A percentile compares a stretch with the other conserved stretches of the same genome.
phyloP scores from a whole-genome alignment of 305 asterid genomes.

The Rubia occidens region DNA sequence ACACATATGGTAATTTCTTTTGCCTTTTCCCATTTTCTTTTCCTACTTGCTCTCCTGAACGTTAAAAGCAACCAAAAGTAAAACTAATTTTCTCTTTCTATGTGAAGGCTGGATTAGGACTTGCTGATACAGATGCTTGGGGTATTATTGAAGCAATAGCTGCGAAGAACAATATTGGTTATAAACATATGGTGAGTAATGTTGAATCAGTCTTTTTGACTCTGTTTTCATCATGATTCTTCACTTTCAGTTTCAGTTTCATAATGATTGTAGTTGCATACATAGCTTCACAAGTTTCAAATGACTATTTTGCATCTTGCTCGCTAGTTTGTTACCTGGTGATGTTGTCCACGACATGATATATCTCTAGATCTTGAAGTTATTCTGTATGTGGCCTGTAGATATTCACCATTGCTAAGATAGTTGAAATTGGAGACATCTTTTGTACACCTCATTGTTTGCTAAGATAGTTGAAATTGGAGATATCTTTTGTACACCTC shows the following conservation, averaged over 20 bases:
- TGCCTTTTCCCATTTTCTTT: background rate
- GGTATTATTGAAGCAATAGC: constrained; percentile 83
- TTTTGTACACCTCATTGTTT: constrained; percentile 4
- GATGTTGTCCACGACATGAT: background rate
- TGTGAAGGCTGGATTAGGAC: constrained; percentile 78
- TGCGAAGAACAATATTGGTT: constrained; percentile 78
- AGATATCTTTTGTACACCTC: constrained; percentile 3
- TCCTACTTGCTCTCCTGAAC: background rate
- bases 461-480: too few relatives aligned
- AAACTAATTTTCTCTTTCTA: constrained; percentile 24
- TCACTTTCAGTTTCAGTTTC: background rate
- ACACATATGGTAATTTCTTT: constrained; percentile 62
- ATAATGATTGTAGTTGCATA: background rate
- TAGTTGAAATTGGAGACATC: background rate
- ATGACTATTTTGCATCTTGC: constrained; percentile 6
- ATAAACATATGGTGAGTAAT: constrained; percentile 71
- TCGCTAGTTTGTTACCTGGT: background rate
- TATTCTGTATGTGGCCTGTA: background rate
- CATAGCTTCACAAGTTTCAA: background rate
- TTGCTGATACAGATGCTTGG: constrained; percentile 85
- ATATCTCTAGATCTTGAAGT: constrained; percentile 5
- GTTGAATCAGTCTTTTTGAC: constrained; percentile 1
- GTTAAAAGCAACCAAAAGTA: background rate
- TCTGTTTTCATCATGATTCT: background rate
- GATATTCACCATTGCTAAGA: background rate